phyloP scores from a whole-genome alignment of 2,329 filamentous ascomycete genomes.

The Delphinella strobiligena region DNA sequence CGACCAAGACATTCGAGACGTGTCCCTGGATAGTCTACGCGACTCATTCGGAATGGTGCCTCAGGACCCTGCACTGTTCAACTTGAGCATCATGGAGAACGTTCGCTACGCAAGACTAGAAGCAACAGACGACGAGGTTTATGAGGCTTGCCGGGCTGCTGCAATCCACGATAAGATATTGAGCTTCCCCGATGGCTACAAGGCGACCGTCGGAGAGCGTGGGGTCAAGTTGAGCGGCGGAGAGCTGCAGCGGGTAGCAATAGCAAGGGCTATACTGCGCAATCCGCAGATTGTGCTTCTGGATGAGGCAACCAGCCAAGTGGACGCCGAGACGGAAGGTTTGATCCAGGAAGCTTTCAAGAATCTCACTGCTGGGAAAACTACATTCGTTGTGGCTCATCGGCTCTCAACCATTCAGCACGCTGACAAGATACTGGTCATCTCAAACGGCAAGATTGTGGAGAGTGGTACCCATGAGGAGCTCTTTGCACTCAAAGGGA shows the following conservation, averaged over 20 bases:
- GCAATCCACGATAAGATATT: conserved; percentile 54
- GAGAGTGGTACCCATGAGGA: conserved; percentile 67
- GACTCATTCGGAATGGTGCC: conserved; percentile 51
- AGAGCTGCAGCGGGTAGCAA: conserved; percentile 71
- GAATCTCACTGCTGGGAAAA: conserved; percentile 49
- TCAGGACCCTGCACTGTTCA: conserved; percentile 53
- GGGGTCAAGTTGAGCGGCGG: conserved; percentile 74
- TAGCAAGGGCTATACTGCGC: conserved; percentile 58
- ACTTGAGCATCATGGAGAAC: conserved; percentile 52
- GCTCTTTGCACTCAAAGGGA: conserved; percentile 39
- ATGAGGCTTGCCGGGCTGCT: conserved; percentile 48
- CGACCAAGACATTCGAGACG: conserved; percentile 46
- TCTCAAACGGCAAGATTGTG: conserved; percentile 57
- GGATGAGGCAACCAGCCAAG: conserved; percentile 64
- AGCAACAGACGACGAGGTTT: conserved; percentile 49
- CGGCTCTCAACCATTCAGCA: conserved; percentile 63
- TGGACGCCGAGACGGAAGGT: conserved; percentile 43
- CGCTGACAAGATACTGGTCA: conserved; percentile 66
- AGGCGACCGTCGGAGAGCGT: conserved; percentile 62
- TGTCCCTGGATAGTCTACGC: conserved; percentile 46
- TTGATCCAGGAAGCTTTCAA: conserved; percentile 47
- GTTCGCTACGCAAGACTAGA: conserved; percentile 49
- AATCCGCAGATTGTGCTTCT: conserved; percentile 55
- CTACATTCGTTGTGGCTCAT: conserved; percentile 70
- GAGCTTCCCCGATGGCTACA: conserved; percentile 53